Base-by-base conservation (phyloP, 441 rosid species). In the Omphalea diandra region DNA sequence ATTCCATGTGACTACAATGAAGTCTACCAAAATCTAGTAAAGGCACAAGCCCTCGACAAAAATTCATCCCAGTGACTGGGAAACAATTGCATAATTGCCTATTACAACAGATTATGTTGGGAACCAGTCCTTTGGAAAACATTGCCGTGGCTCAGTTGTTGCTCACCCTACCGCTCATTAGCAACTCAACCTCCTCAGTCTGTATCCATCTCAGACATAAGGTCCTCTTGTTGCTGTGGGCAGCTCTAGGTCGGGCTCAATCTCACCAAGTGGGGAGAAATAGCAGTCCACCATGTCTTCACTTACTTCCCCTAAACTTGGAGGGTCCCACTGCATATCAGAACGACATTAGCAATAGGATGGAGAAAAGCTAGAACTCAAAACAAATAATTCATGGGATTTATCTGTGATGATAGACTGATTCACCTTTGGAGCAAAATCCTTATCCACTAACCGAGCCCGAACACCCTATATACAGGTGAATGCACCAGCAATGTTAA, bases 391-490 rank as follows among this genome's bases (percentile, higher is more conserved):
- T 6, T 29, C 1, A 60, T 9, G 12, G 20, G 35, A 58, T 36
- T 27, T 49, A 1, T 43, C 5, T 12, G 3, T 29, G 2, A 6
- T 1, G 22, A 12, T 52, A 33, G 58, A 59, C 22, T n/a, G 20
- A 36, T 56, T 66, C 75, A 95, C 97, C 99, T 95, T 90, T 38
- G 97, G 97, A 80, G 96, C 85, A 74, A 93, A 95, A 77, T 95
- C 97, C 74, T 83, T 88, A 63, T 91, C 96, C 75, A 91, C 85
- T 55, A 95, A 80, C 32, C 90, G 81, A 44, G 94, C 92, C 17
- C 93, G 82, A 52, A 90, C 84, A 62, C 98, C 99, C 98, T 94
- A 58, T 56, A 36, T 35, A 63, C 50, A 67, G 58, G 18, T 2
- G 0, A 29, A 68, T 43, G 60, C 54, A 47, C 53, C 41, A 61